Base-by-base conservation (phyloP, 2,329 filamentous ascomycete species). In the Ambrosiella beaveri region DNA sequence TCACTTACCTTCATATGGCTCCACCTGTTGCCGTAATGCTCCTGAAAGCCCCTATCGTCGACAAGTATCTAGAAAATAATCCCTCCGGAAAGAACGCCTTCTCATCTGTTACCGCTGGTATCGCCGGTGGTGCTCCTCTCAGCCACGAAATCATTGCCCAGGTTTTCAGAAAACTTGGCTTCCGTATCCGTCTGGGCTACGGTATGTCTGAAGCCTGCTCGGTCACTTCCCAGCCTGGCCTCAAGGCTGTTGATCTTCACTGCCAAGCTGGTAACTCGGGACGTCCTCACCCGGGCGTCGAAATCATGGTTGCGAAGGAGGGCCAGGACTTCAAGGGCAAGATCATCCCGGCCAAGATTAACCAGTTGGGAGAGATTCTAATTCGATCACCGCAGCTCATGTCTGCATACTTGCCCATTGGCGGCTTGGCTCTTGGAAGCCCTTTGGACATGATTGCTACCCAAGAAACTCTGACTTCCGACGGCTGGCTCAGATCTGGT, bases 161-260 rank as follows among this genome's bases (percentile, higher is more conserved):
- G 63, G 77, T 82, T 12, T 81, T 83, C 65, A 76, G 82, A 64
- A 72, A 72, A 35, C 68, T 81, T 35, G 84, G 80, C 66, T 69
- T 74, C 63, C 64, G 67, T 1, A 62, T 71, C 8, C 63, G 70
- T 65, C 78, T 87, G 65, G 85, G 84, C 1, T 88, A 84, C 75
- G 86, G 86, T 0, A 84, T 88, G 78, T 87, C 84, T 11, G 85
- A 88, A 68, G 75, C 73, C 2, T 86, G 84, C 12, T 86, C 82
- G 64, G 77, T 82, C 0, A 71, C 80, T 2, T 70, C 82, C 1
- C 79, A 79, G 56, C 81, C 76, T 66, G 75, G 84, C 56, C 71
- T 79, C 0, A 70, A 65, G 1, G 71, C 78, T 59, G 68, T 64
- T 5, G 74, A 73, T 11, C 70, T 73, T 57, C 57, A 73, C 68